Base-by-base conservation (phyloP, 139 green algal genomes). In the Coccomyxa sp. region DNA sequence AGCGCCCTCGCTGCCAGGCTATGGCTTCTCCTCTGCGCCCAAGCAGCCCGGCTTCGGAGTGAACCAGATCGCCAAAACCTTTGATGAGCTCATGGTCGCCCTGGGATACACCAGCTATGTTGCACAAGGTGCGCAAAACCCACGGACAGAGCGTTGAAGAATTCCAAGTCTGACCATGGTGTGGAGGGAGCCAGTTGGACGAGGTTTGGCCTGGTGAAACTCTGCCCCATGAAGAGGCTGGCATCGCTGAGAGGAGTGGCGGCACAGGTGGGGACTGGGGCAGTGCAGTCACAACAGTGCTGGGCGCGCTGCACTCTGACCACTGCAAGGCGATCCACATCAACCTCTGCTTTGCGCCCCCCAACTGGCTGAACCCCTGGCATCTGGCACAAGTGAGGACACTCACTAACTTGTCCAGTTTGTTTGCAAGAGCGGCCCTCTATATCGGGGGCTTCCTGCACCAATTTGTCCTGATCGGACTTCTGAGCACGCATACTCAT, bases 61-160 rank as follows among this genome's bases (percentile, higher is more conserved):
- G 38, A 45, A 23, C 17, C 15, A 80, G 32, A 82, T 85, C 0
- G 84, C 84, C 45, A 77, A 84, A 25, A 82, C 76, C 27, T 80
- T 85, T 18, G 38, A 87, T 38, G 32, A 63, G 76, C 84, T 87
- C 21, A 87, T 87, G 84, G 11, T 67, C 13, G 76, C 60, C 28
- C 83, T 86, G 15, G 83, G 83, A 14, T 86, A 86, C 83, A 74
- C 27, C 67, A 81, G 74, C 11, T 86, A 83, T 76, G 78, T 86
- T 32, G 83, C 83, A 30, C 83, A 86, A 76, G 83, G 83, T 71
- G 63, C 63, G 9, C n/a, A 21, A 71, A 71, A 71, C 1, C 63
- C 63, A 14, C 18, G 18, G 10, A 28, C 21, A 9, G 18, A 71
- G 18, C 21, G 9, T 11, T 71, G 63, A 21, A 11, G 60, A 11